A percentile compares a stretch with the other conserved stretches of the same genome.
Conservation (phyloP, 164 flowering plant genomes). For the Protea cynaroides region DNA sequence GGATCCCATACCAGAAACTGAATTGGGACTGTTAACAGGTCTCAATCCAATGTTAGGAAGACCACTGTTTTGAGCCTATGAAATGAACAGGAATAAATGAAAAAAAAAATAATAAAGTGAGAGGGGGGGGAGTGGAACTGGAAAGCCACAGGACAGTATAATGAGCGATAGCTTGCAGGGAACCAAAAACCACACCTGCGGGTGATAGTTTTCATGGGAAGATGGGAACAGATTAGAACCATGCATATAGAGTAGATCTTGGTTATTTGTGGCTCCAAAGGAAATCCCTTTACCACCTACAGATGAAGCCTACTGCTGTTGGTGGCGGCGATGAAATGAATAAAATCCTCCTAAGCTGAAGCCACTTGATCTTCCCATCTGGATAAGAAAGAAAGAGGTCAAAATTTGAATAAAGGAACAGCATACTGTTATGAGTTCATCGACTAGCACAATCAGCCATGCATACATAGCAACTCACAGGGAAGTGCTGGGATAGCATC, state of each 20-base stretch:
- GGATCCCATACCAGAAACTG: slow-evolving; percentile 14
- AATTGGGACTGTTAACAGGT: slow-evolving; percentile 16
- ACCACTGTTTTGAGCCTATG: slow-evolving; percentile 18
- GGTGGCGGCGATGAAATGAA: slow-evolving; percentile 26
- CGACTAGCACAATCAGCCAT: not conserved
- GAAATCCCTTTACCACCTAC: slow-evolving; percentile 14
- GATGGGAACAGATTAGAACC: slow-evolving; percentile 17
- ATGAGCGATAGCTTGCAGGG: too few relatives aligned
- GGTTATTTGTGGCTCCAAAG: slow-evolving; percentile 15
- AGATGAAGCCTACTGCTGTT: slow-evolving; percentile 26
- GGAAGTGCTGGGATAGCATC: slow-evolving; percentile 33
- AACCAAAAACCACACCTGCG: slow-evolving; percentile 6
- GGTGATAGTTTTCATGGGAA: slow-evolving; percentile 9
- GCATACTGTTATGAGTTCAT: not conserved
- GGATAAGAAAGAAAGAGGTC: not conserved
- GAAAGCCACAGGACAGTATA: too few relatives aligned
- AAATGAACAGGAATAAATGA: not conserved
- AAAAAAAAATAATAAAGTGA: not conserved
- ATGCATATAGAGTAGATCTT: slow-evolving; percentile 21
- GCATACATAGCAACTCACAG: slow-evolving; percentile 18
- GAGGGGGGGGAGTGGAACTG: not conserved
- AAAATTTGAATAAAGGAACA: not conserved
- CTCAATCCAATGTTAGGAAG: slow-evolving; percentile 15
- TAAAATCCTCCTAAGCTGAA: slow-evolving; percentile 22
- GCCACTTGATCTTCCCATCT: slow-evolving; percentile 33